Conservation (phyloP, 257 asterid species). For the Gardenia jasminoides region DNA sequence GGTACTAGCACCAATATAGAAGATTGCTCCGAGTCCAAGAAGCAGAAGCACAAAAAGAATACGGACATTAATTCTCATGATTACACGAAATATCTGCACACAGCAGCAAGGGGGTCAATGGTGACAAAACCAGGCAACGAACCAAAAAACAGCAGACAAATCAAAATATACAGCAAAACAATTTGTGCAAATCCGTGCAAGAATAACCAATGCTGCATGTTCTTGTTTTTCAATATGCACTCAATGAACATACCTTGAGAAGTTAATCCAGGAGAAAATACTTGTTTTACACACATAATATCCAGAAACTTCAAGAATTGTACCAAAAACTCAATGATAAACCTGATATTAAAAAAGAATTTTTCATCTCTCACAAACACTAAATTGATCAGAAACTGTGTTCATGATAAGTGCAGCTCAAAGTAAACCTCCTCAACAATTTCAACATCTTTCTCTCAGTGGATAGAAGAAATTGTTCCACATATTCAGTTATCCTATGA, state of each 20-base stretch:
- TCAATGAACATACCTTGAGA: neutral
- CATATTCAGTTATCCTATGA: no score
- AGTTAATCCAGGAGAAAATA: neutral
- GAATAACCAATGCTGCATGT: neutral
- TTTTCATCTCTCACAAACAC: no score
- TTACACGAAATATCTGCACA: constrained; percentile 77
- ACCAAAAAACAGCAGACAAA: neutral
- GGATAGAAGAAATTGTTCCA: no score
- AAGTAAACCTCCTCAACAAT: no score
- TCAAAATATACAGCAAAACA: neutral
- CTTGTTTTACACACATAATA: neutral
- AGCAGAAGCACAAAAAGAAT: constrained; percentile 72
- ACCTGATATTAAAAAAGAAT: no score
- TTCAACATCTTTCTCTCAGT: no score
- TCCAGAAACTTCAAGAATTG: no score
- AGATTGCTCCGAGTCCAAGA: constrained; percentile 64
- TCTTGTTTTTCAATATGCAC: neutral
- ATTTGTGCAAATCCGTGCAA: neutral
- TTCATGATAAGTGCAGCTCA: no score
- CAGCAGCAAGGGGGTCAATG: constrained; percentile 17
- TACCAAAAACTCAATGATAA: no score
- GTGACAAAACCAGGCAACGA: neutral
- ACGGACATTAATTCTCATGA: constrained; percentile 79
- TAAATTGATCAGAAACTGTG: no score
- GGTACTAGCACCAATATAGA: constrained; percentile 88